These are phyloP conservation scores for Carex myosuroides DNA, from an alignment of 176 grass and related monocot genomes.

Conservation along the genomic window DNA sequence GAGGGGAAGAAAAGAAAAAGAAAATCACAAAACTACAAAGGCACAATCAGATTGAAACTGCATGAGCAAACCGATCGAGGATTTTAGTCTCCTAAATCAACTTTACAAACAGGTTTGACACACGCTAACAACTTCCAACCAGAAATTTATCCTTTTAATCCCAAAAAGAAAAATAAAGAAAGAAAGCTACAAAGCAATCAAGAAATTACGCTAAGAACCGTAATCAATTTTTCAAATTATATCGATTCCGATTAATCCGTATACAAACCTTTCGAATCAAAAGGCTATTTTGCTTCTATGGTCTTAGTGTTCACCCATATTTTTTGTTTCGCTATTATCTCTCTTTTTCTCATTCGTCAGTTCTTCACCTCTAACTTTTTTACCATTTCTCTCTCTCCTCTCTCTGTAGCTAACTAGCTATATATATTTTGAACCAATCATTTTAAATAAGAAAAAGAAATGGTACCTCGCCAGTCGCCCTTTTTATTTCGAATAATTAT, in stretches of 20 bases:
- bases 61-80: not conserved
- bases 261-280: slow-evolving; percentile 21
- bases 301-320: slow-evolving; percentile 1
- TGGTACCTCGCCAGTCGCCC: not conserved
- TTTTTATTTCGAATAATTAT: slow-evolving; percentile 8
- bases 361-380: not conserved
- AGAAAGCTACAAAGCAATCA: not conserved
- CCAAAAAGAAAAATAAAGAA: not conserved
- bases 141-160: not conserved
- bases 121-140: not conserved
- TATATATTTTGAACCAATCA: slow-evolving; percentile 8
- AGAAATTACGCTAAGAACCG: not conserved
- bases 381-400: not conserved
- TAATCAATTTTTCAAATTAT: not conserved
- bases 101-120: not conserved
- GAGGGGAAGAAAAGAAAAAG: not conserved
- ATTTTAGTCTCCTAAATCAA: not conserved
- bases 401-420: not conserved
- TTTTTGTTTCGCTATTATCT: not conserved
- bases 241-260: not conserved
- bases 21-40: not conserved
- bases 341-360: not conserved
- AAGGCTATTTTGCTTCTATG: not conserved
- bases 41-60: not conserved
- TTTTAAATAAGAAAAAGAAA: slow-evolving; percentile 5